A percentile compares a stretch with the other conserved stretches of the same genome.
phyloP scores from a whole-genome alignment of 148 eudicot genomes.

The Nepenthes mirabilis region DNA sequence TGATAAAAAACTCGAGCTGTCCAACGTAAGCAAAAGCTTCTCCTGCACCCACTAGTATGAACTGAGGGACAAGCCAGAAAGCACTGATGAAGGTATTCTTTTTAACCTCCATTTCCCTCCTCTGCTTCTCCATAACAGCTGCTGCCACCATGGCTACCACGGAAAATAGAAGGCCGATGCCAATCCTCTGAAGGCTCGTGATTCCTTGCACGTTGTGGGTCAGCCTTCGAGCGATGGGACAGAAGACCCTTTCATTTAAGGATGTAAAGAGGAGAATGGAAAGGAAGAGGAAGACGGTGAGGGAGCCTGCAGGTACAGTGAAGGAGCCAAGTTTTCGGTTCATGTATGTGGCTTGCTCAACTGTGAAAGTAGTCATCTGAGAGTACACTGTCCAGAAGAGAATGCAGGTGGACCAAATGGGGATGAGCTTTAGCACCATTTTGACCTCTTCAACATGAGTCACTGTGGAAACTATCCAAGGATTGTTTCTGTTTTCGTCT shows the following conservation, averaged over 20 bases:
- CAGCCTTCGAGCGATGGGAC: slow-evolving; percentile 52
- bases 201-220: slow-evolving; percentile 3
- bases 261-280: slow-evolving; percentile 80
- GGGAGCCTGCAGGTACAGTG: slow-evolving; percentile 67
- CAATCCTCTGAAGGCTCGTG: slow-evolving; percentile 5
- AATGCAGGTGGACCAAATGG: slow-evolving; percentile 90
- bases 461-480: slow-evolving; percentile 64
- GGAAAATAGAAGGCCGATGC: slow-evolving; percentile 1
- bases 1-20: slow-evolving; percentile 19
- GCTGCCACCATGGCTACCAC: slow-evolving; percentile 1
- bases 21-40: slow-evolving; percentile 21
- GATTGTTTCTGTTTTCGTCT: slow-evolving; percentile 31
- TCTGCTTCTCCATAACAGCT: neutral
- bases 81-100: slow-evolving; percentile 2
- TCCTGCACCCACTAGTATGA: slow-evolving; percentile 20
- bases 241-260: slow-evolving; percentile 56
- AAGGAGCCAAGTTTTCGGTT: slow-evolving; percentile 58
- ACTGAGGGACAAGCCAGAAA: slow-evolving; percentile 18
- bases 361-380: slow-evolving; percentile 95
- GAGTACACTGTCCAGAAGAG: slow-evolving; percentile 98
- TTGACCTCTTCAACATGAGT: slow-evolving; percentile 95
- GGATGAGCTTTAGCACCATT: slow-evolving; percentile 76
- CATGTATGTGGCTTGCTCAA: slow-evolving; percentile 97
- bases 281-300: slow-evolving; percentile 74
- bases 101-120: slow-evolving; percentile 1